Conservation (phyloP, 2,329 filamentous ascomycete genomes). For the Hymenoscyphus salicellus region DNA sequence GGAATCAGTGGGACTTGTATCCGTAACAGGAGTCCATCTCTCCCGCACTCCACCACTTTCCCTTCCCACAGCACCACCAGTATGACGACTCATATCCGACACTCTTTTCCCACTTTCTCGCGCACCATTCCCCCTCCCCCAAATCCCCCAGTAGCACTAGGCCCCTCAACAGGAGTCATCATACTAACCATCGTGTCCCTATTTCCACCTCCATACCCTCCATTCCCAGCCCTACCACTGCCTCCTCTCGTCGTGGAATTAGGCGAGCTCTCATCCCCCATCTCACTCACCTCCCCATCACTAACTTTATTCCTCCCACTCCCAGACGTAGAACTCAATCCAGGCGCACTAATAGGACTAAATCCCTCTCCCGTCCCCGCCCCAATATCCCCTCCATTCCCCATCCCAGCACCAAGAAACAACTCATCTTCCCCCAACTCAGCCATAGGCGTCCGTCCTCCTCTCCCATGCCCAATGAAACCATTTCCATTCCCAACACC, state of each 20-base stretch:
- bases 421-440: slow-evolving; percentile 17
- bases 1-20: neutral
- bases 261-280: neutral
- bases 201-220: neutral
- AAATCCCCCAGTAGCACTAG: too few species aligned
- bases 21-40: slow-evolving; percentile 14
- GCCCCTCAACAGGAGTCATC: slow-evolving; percentile 14
- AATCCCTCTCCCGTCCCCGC: neutral
- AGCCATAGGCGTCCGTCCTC: slow-evolving; percentile 11
- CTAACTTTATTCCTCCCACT: neutral
- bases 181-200: slow-evolving; percentile 29
- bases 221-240: neutral
- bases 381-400: slow-evolving; percentile 12
- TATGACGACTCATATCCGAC: neutral
- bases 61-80: neutral
- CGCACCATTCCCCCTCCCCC: too few species aligned
- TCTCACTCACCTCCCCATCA: neutral
- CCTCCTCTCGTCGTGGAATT: neutral
- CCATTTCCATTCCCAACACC: slow-evolving; percentile 6
- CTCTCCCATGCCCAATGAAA: slow-evolving; percentile 13
- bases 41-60: slow-evolving; percentile 1
- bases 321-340: slow-evolving; percentile 15
- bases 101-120: too few species aligned
- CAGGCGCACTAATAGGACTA: slow-evolving; percentile 8
- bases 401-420: neutral